Base-by-base conservation (phyloP, 2,329 filamentous ascomycete genomes). In the Pestalotiopsis sp. region DNA sequence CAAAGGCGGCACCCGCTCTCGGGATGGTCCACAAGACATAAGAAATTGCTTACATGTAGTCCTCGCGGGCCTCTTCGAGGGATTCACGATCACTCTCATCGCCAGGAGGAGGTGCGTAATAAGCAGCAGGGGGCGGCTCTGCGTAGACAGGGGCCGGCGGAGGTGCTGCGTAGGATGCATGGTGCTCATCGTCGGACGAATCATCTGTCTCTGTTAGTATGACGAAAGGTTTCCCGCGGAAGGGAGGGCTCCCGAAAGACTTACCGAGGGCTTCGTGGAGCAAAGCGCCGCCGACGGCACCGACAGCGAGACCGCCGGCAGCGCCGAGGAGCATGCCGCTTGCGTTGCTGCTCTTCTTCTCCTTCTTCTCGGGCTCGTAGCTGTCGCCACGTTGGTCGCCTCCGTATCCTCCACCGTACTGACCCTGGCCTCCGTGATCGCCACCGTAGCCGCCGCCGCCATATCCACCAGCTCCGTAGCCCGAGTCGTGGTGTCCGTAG, bases 211-310 rank as follows among this genome's bases (percentile, higher is more conserved):
- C 17, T 20, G 4, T 41, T 12, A 41, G 61, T n/a, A 14, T 39
- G 27, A 6, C 13, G n/a, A 20, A 9, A 9, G 2, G 9, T 39
- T 7, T 11, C 5, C 13, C 4, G n/a, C 14, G 38, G 17, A 20
- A 13, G 31, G 41, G 5, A 62, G 17, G 27, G 27, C 5, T 38
- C 14, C 14, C n/a, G 20, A 52, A 65, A 11, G 55, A 70, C 68
- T 58, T 82, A 91, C 89, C 80, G 14, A 89, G 71, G 66, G 86
- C 86, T 74, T 90, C 82, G 13, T 84, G 85, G 68, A 91, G 77
- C 45, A 89, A 74, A 3, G 87, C 89, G 61, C 88, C 89, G 12
- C 86, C 89, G 41, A 88, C 75, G 58, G 83, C 86, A 70, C 87
- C 87, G 9, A 84, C 80, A 0, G 87, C 88, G 36, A 90, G 70